phyloP scores from a whole-genome alignment of 2,329 filamentous ascomycete genomes.

The Scytalidium sp. region DNA sequence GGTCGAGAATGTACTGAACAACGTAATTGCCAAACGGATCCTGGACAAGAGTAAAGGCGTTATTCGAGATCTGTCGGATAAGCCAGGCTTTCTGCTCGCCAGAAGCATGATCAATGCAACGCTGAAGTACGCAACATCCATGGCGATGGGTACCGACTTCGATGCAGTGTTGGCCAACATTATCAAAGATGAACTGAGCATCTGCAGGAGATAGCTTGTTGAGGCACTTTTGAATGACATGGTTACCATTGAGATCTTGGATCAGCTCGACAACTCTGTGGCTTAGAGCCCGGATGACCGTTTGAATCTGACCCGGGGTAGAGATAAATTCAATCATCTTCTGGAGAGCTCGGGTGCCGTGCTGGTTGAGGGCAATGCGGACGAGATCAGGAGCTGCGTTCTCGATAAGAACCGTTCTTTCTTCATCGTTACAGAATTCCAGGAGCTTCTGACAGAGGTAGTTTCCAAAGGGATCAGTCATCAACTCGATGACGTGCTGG shows the following conservation, averaged over 20 bases:
- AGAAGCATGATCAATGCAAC: constrained; percentile 95
- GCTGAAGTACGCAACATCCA: constrained; percentile 95
- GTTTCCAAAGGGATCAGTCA: constrained; percentile 99
- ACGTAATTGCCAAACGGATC: constrained; percentile 99
- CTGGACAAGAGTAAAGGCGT: constrained; percentile 87
- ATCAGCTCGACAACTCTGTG: constrained; percentile 89
- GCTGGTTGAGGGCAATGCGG: constrained; percentile 92
- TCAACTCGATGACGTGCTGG: constrained; percentile 90
- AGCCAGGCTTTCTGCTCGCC: constrained; percentile 85
- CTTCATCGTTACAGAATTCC: constrained; percentile 91
- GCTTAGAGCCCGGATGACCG: constrained; percentile 82
- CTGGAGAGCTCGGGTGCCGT: constrained; percentile 92
- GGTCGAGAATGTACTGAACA: constrained; percentile 95
- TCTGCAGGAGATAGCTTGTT: constrained; percentile 85
- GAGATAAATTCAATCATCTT: constrained; percentile 99
- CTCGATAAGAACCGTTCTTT: constrained; percentile 88
- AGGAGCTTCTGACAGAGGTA: constrained; percentile 98
- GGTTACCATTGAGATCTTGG: constrained; percentile 96
- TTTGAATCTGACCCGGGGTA: constrained; percentile 77
- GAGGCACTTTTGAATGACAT: constrained; percentile 98
- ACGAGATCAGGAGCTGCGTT: constrained; percentile 87
- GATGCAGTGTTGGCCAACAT: constrained; percentile 82
- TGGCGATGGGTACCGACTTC: constrained; percentile 95
- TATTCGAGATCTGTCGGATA: constrained; percentile 80
- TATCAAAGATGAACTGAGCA: constrained; percentile 95